Evolutionary conservation across 768 basidiomycete species (phyloP).

Genomic region (Strobilomyces echinocephalus): DNA sequence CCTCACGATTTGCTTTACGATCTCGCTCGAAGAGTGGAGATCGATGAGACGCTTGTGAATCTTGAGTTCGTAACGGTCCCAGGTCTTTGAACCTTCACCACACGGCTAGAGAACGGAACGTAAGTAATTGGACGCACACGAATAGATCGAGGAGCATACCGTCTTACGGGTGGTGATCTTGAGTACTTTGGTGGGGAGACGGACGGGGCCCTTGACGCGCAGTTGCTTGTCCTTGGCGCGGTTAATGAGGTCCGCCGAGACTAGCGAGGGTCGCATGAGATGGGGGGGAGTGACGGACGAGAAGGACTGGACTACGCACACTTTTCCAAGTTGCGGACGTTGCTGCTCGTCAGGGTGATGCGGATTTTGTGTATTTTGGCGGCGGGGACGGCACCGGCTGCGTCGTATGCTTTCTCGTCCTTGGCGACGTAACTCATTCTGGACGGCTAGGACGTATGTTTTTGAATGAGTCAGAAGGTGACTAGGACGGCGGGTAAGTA

Average conservation of each 20-base stretch:
- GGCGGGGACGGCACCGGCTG: constrained; percentile 79
- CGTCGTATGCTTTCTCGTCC: constrained; percentile 97
- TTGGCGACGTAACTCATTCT: constrained; percentile 99
- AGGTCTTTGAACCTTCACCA: constrained; percentile 99
- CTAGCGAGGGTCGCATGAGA: constrained; percentile 36
- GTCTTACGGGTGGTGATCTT: constrained; percentile 99
- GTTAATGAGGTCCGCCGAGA: constrained; percentile 95
- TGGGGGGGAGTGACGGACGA: background rate
- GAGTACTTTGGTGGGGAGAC: constrained; percentile 97
- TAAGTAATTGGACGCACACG: background rate
- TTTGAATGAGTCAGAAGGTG: constrained; percentile 76
- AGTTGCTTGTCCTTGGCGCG: constrained; percentile 99
- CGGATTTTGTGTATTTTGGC: constrained; percentile 99
- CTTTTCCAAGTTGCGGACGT: constrained; percentile 98
- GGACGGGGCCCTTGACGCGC: constrained; percentile 97
- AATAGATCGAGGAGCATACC: constrained; percentile 42
- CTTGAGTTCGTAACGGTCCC: constrained; percentile 99
- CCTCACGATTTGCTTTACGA: constrained; percentile 99
- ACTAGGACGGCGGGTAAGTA: constrained; percentile 35
- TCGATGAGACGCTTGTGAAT: constrained; percentile 99
- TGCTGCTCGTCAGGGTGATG: constrained; percentile 97
- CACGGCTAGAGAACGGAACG: constrained; percentile 61
- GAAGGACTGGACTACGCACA: constrained; percentile 46
- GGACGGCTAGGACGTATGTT: constrained; percentile 5
- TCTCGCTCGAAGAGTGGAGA: constrained; percentile 96